Percentiles rank a stretch among this genome's conserved stretches.
phyloP scores from a whole-genome alignment of 768 basidiomycete genomes.

The Xerocomus spinulosus region DNA sequence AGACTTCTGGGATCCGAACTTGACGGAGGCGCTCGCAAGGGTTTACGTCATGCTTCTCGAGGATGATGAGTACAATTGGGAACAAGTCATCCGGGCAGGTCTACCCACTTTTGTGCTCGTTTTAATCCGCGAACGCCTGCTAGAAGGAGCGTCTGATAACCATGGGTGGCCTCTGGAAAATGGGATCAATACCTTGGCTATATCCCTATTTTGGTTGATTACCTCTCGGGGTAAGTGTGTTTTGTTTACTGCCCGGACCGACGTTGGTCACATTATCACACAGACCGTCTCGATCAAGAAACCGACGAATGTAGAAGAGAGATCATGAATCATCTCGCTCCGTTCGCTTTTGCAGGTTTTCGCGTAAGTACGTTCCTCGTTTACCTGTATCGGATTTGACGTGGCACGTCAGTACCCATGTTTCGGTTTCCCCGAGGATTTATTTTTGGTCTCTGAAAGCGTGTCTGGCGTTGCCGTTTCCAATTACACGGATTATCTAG shows the following conservation, averaged over 20 bases:
- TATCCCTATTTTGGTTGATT: conserved; percentile 47
- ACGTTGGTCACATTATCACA: not conserved
- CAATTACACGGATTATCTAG: conserved; percentile 27
- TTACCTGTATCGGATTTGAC: conserved; percentile 7
- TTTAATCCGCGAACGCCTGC: conserved; percentile 39
- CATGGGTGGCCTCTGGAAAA: conserved; percentile 49
- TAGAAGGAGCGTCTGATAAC: conserved; percentile 35
- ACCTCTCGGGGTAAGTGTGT: conserved; percentile 28
- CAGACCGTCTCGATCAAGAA: conserved; percentile 32
- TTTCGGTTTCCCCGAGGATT: conserved; percentile 35
- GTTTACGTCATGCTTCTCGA: conserved; percentile 58
- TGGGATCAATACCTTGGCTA: conserved; percentile 41
- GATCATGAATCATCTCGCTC: conserved; percentile 36
- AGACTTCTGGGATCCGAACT: conserved; percentile 31
- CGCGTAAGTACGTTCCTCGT: conserved; percentile 35
- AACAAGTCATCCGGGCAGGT: conserved; percentile 43
- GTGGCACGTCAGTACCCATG: conserved; percentile 31
- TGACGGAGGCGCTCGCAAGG: conserved; percentile 46
- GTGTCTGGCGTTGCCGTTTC: conserved; percentile 13
- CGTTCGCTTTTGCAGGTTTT: conserved; percentile 47
- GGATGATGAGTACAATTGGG: conserved; percentile 45
- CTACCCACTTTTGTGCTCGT: conserved; percentile 37
- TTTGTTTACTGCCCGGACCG: not conserved
- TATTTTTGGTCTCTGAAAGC: conserved; percentile 21
- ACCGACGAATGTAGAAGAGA: conserved; percentile 28